A percentile compares a stretch with the other conserved stretches of the same genome.
These are phyloP conservation scores for Xylaria telfairii DNA, from an alignment of 495 filamentous ascomycete species.

Conservation along the genomic window DNA sequence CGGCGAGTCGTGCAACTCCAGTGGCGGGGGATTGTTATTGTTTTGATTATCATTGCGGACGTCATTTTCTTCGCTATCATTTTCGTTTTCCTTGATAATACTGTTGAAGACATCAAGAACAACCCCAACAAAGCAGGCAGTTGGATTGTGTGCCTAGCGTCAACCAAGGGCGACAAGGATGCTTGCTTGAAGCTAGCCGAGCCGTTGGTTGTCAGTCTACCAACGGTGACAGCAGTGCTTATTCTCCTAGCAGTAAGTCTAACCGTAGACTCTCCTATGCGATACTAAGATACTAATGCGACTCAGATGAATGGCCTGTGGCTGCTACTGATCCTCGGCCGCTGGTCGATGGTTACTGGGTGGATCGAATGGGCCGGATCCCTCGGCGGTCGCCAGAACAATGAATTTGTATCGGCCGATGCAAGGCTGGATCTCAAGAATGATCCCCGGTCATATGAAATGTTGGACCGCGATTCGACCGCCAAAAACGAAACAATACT, in stretches of 20 bases:
- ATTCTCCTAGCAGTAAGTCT: slow-evolving; percentile 80
- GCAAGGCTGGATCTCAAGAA: slow-evolving; percentile 67
- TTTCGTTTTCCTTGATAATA: slow-evolving; percentile 83
- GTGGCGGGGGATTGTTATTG: slow-evolving; percentile 89
- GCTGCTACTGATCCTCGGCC: slow-evolving; percentile 79
- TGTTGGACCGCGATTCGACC: slow-evolving; percentile 67
- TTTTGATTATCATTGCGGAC: slow-evolving; percentile 84
- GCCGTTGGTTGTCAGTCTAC: slow-evolving; percentile 68
- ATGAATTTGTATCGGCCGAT: slow-evolving; percentile 89
- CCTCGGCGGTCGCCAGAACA: slow-evolving; percentile 49
- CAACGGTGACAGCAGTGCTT: slow-evolving; percentile 81
- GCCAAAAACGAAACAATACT: slow-evolving; percentile 49
- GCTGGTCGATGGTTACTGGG: slow-evolving; percentile 80
- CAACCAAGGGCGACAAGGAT: slow-evolving; percentile 64
- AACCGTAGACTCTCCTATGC: slow-evolving; percentile 25
- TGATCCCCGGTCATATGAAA: slow-evolving; percentile 79
- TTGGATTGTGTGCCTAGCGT: slow-evolving; percentile 77
- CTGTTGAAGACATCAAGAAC: slow-evolving; percentile 59
- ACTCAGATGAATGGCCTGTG: slow-evolving; percentile 80
- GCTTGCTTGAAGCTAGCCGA: slow-evolving; percentile 66
- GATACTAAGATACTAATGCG: slow-evolving; percentile 8
- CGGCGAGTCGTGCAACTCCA: slow-evolving; percentile 87
- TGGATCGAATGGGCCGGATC: slow-evolving; percentile 70
- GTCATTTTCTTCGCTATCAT: slow-evolving; percentile 90
- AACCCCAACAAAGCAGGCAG: slow-evolving; percentile 57